Percentiles rank a stretch among this genome's conserved stretches.
These are phyloP conservation scores for Linnemannia zychae DNA, from an alignment of 192 early-diverging fungal genomes.

Conservation along the genomic window DNA sequence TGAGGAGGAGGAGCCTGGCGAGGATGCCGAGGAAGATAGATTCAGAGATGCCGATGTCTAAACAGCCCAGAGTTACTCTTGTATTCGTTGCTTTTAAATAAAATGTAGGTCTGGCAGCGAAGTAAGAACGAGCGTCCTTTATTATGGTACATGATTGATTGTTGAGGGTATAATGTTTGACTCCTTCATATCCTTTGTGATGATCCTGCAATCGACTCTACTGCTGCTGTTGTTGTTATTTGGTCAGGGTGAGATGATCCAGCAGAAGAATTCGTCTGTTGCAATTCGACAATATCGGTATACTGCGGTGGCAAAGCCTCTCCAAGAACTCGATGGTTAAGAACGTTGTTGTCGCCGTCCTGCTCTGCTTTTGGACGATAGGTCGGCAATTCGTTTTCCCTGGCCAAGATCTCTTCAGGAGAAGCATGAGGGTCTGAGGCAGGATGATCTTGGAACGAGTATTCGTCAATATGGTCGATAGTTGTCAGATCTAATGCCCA, in stretches of 20 bases:
- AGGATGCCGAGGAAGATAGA: slow-evolving; percentile 41
- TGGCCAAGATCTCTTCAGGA: slow-evolving; percentile 34
- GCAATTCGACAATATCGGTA: slow-evolving; percentile 11
- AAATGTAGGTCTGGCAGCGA: not conserved
- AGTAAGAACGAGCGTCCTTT: not conserved
- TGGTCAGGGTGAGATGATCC: slow-evolving; percentile 2
- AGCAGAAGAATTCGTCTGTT: slow-evolving; percentile 10
- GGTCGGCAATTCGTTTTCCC: slow-evolving; percentile 43
- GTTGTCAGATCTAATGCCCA: slow-evolving; percentile 40
- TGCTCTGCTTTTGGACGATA: slow-evolving; percentile 32
- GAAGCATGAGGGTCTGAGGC: slow-evolving; percentile 40
- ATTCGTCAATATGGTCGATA: slow-evolving; percentile 45
- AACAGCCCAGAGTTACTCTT: not conserved
- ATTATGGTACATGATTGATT: slow-evolving; percentile 2
- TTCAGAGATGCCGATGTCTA: slow-evolving; percentile 2
- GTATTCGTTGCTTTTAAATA: not conserved
- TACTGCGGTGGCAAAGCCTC: slow-evolving; percentile 44
- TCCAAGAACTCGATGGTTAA: slow-evolving; percentile 11
- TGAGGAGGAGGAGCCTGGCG: slow-evolving; percentile 19
- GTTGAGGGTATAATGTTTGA: not conserved
- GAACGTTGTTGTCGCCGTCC: not conserved
- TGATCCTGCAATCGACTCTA: not conserved
- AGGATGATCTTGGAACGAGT: slow-evolving; percentile 45
- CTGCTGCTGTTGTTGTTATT: not conserved
- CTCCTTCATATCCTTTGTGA: not conserved